These are phyloP conservation scores for Pontederia crassipes DNA, from an alignment of 176 grass and related monocot species.

Conservation along the genomic window DNA sequence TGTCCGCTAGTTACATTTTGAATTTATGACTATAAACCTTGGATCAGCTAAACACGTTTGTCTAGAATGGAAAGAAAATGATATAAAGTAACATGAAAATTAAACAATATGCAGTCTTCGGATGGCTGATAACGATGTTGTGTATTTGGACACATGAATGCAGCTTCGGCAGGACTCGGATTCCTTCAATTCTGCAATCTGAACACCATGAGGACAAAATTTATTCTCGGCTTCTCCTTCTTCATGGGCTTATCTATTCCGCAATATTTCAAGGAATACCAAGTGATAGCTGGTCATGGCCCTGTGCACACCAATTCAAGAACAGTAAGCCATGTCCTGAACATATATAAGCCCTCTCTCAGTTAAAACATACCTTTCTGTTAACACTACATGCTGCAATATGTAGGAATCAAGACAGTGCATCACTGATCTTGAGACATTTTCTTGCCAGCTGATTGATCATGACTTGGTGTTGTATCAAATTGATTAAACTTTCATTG, in stretches of 20 bases:
- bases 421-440: not conserved
- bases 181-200: constrained; percentile 94
- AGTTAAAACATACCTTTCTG: too few relatives aligned
- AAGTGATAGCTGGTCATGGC: constrained; percentile 57
- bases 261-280: constrained; percentile 62
- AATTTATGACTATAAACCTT: too few relatives aligned
- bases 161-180: constrained; percentile 73
- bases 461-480: not conserved
- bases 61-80: too few relatives aligned
- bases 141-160: not conserved
- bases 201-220: constrained; percentile 76
- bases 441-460: not conserved
- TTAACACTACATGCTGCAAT: too few relatives aligned
- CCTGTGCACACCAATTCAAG: constrained; percentile 53
- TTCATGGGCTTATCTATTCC: constrained; percentile 84
- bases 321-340: constrained; percentile 28
- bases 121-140: not conserved
- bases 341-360: too few relatives aligned
- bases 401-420: too few relatives aligned
- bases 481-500: too few relatives aligned
- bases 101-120: not conserved
- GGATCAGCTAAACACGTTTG: too few relatives aligned
- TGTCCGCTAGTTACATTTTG: too few relatives aligned
- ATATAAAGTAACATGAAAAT: too few relatives aligned
- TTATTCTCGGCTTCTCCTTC: constrained; percentile 68